A percentile compares a stretch with the other conserved stretches of the same genome.
Conservation (phyloP, 768 basidiomycete genomes). For the Dioszegia hungarica region DNA sequence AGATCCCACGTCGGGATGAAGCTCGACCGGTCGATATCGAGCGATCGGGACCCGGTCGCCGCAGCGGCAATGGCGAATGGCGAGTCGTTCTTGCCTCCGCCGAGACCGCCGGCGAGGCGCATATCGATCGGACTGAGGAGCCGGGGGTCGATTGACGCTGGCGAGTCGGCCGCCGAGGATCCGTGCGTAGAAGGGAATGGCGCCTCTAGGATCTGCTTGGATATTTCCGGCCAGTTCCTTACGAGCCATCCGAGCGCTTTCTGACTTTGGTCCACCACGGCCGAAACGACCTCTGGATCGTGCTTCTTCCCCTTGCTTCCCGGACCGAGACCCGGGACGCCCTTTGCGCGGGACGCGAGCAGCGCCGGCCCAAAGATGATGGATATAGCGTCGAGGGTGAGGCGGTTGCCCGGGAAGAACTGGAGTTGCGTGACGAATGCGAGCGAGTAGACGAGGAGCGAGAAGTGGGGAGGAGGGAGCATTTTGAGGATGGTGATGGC, state of each 20-base stretch:
- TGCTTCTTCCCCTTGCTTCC: constrained; percentile 9
- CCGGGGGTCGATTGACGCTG: constrained; percentile 17
- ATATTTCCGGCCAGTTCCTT: constrained; percentile 26
- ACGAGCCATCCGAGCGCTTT: constrained; percentile 30
- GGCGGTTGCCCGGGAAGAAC: constrained; percentile 55
- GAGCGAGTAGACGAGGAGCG: constrained; percentile 69
- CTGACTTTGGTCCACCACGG: constrained; percentile 28
- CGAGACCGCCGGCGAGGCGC: constrained; percentile 2
- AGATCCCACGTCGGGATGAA: neutral
- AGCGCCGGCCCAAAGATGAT: constrained; percentile 54
- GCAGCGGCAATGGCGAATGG: neutral
- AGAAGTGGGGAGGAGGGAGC: constrained; percentile 56
- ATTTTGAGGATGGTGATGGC: constrained; percentile 57
- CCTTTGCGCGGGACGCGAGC: constrained; percentile 27
- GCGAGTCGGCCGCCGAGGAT: neutral
- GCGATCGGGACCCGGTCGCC: neutral
- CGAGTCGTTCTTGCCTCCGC: neutral
- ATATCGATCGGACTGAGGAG: constrained; percentile 33
- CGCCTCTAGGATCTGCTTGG: constrained; percentile 29
- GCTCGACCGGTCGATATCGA: neutral
- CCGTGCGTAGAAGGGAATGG: constrained; percentile 3
- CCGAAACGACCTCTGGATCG: constrained; percentile 26
- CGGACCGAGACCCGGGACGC: constrained; percentile 37
- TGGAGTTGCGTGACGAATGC: constrained; percentile 64
- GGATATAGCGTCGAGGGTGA: constrained; percentile 53